These are phyloP conservation scores for Dalbergia cultrata DNA, from an alignment of 306 rosid species.

Conservation along the genomic window DNA sequence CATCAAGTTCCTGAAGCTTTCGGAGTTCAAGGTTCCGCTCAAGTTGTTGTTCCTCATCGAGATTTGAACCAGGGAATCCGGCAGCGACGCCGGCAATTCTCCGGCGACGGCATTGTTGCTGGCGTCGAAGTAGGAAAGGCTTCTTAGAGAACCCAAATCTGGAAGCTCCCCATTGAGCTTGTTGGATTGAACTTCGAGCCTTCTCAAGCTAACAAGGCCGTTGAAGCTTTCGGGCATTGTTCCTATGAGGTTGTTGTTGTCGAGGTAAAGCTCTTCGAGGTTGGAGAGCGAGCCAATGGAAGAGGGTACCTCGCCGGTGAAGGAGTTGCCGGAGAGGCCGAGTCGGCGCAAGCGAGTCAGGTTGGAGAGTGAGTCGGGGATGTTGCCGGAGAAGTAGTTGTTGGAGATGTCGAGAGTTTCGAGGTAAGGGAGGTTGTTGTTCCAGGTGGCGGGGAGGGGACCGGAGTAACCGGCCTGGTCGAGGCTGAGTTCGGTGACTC, in stretches of 20 bases:
- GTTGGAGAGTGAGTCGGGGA: constrained; percentile 64
- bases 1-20: constrained; percentile 40
- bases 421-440: constrained; percentile 77
- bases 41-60: constrained; percentile 74
- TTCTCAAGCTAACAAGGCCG: constrained; percentile 49
- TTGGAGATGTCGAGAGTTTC: constrained; percentile 74
- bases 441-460: constrained; percentile 56
- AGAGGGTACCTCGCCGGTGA: constrained; percentile 66
- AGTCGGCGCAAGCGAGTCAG: constrained; percentile 70
- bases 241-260: constrained; percentile 70
- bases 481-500: constrained; percentile 82
- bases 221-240: constrained; percentile 56
- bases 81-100: constrained; percentile 54
- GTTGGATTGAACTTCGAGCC: constrained; percentile 76
- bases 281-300: constrained; percentile 58
- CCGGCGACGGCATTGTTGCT: constrained; percentile 66
- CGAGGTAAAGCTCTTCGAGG: constrained; percentile 77
- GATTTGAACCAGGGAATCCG: constrained; percentile 66
- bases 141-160: constrained; percentile 51
- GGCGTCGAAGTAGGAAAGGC: constrained; percentile 62
- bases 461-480: constrained; percentile 88
- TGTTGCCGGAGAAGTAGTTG: constrained; percentile 71
- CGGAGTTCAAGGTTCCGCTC: constrained; percentile 47
- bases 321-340: constrained; percentile 66
- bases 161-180: constrained; percentile 65